Base-by-base conservation (phyloP, 202 grass and related monocot genomes). In the Zizania palustris region DNA sequence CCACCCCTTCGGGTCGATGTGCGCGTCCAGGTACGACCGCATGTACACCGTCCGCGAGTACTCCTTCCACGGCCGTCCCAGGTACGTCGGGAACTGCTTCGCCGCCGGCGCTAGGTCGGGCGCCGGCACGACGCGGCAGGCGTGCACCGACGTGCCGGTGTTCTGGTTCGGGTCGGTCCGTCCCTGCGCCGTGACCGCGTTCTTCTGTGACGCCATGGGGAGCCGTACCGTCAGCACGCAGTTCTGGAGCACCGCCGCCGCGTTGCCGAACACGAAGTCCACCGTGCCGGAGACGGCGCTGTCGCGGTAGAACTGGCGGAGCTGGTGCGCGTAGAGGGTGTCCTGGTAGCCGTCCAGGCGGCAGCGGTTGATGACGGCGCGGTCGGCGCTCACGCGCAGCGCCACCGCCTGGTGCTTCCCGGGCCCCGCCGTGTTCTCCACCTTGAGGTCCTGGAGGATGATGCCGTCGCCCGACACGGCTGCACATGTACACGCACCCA, bases 21-120 rank as follows among this genome's bases (percentile, higher is more conserved):
- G 89, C 22, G 28, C 45, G 59, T 21, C 82, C 14, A 92, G 67
- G 71, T 60, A 76, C 33, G 89, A 92, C 73, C 21, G 58, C 74
- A 92, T 58, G 78, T 80, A 79, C 51, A 92, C 82, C 73, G 89
- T 80, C 45, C 78, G 72, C 58, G 90, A 92, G 86, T 89, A 92
- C 4, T 45, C 70, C 83, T 89, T 92, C 90, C 90, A 89, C 41
- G 86, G 90, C 36, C 90, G 68, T 2, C 90, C 86, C 5, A 92
- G 86, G 76, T 77, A 92, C 41, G 86, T 83, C 41, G 63, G 78
- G 28, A 69, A 72, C 39, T 71, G 50, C 9, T 3, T 5, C 21
- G 76, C 67, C 5, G 75, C 81, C 0, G 85, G 77, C 15, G 50
- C 64, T 35, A 92, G 82, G 76, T 88, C 89, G 8, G 42, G n/a